Percentiles rank a stretch among this genome's conserved stretches.
Conservation (phyloP, 176 grass and related monocot species). For the Pontederia paniculata region DNA sequence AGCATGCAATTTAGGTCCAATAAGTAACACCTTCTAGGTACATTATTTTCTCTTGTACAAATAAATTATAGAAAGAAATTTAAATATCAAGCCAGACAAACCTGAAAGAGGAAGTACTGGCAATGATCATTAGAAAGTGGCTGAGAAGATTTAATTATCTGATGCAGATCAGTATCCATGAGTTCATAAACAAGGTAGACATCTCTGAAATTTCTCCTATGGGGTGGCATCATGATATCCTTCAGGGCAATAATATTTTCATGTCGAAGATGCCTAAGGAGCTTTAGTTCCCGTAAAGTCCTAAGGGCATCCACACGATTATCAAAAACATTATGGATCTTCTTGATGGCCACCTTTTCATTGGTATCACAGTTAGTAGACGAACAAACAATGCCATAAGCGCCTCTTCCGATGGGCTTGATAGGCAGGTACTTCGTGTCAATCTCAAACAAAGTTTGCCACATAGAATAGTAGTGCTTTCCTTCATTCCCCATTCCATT, state of each 20-base stretch:
- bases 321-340: constrained; percentile 58
- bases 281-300: constrained; percentile 50
- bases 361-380: constrained; percentile 28
- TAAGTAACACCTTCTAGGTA: no score
- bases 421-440: constrained; percentile 34
- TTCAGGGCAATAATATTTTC: constrained; percentile 66
- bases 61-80: no score
- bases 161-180: constrained; percentile 33
- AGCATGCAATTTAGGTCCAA: no score
- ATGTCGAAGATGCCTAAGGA: constrained; percentile 48
- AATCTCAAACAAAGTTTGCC: constrained; percentile 35
- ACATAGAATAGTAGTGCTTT: constrained; percentile 34
- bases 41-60: no score
- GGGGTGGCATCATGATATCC: constrained; percentile 61
- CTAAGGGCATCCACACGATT: constrained; percentile 52
- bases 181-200: constrained; percentile 48
- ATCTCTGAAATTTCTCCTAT: constrained; percentile 51
- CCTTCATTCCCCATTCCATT: constrained; percentile 31
- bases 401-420: constrained; percentile 29
- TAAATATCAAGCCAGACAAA: neutral
- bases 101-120: constrained; percentile 70
- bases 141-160: constrained; percentile 55
- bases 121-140: constrained; percentile 56
- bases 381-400: constrained; percentile 36
- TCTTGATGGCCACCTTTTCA: constrained; percentile 35